Base-by-base conservation (phyloP, 352 stramenopile species). In the Saprolegnia diclina region DNA sequence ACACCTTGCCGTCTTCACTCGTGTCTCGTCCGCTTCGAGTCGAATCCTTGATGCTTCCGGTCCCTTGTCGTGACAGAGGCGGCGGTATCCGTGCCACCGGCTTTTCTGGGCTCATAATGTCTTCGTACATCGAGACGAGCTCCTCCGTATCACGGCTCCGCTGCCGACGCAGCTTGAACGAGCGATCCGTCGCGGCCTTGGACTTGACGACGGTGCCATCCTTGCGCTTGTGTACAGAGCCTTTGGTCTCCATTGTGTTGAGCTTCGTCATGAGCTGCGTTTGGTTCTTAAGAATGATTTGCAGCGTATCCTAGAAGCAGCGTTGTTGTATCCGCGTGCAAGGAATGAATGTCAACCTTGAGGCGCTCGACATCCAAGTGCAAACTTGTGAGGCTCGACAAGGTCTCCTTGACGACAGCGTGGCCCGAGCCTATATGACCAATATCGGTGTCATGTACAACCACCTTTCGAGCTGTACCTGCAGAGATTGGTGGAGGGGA, bases 241-340 rank as follows among this genome's bases (percentile, higher is more conserved):
- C 42, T 10, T 48, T 48, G 11, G 18, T n/a, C 3, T 10, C 42
- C 42, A 48, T 10, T 7, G 42, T 10, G 7, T 40, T 42, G 19
- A 66, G 35, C 38, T 66, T 66, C 21, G 48, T 42, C 22, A 66
- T 42, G 38, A 66, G 38, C 21, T 54, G 37, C 38, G 48, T 55
- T 55, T 66, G 57, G 29, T 66, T 66, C 7, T 55, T 40, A 0
- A 66, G 21, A 10, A 66, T 50, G 7, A 40, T 66, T 19, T 19
- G 21, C 1, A 66, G 57, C n/a, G 50, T 66, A 18, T 66, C 57
- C 57, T 66, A 50, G n/a, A n/a, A n/a, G n/a, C n/a, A n/a, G n/a
- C n/a, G n/a, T n/a, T n/a, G n/a, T n/a, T n/a, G n/a, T n/a, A n/a
- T n/a, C n/a, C n/a, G n/a, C n/a, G n/a, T n/a, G n/a, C n/a, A n/a